Conservation (phyloP, 371 early-diverging fungal genomes). For the Phascolomyces articulosus region DNA sequence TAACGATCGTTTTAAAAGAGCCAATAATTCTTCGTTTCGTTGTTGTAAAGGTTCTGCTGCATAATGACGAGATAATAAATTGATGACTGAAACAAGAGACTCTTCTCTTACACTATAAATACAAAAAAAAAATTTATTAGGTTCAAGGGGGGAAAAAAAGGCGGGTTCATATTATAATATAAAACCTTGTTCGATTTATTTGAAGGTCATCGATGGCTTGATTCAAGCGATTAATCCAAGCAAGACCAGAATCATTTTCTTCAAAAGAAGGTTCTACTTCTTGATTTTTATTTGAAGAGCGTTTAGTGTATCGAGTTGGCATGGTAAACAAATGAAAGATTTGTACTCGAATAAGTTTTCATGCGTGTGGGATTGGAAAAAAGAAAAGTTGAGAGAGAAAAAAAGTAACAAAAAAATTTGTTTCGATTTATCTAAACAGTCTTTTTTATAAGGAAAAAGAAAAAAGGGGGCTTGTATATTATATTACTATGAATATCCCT, state of each 20-base stretch:
- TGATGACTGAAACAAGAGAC: conserved; percentile 27
- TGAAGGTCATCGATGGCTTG: conserved; percentile 43
- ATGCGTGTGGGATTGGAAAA: not conserved
- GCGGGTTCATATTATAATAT: not conserved
- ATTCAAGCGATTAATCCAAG: conserved; percentile 35
- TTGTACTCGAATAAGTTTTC: not conserved
- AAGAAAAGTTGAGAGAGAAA: not conserved
- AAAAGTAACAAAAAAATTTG: not conserved
- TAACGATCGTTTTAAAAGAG: conserved; percentile 59
- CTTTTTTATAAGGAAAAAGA: no score
- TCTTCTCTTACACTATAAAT: conserved; percentile 37
- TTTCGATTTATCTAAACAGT: no score
- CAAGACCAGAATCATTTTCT: not conserved
- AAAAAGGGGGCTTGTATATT: no score
- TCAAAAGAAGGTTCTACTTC: conserved; percentile 1
- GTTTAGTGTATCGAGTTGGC: conserved; percentile 8
- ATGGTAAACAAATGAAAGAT: not conserved
- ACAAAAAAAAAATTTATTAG: not conserved
- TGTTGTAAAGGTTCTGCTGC: conserved; percentile 31
- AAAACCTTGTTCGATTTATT: conserved; percentile 40
- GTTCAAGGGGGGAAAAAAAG: not conserved
- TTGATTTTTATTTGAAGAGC: conserved; percentile 7
- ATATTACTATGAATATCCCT: no score
- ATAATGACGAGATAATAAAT: conserved; percentile 29
- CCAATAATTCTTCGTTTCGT: conserved; percentile 47